Evolutionary conservation across 1,284 basidiomycete genomes (phyloP).

Genomic region (Takashimella tepidaria): DNA sequence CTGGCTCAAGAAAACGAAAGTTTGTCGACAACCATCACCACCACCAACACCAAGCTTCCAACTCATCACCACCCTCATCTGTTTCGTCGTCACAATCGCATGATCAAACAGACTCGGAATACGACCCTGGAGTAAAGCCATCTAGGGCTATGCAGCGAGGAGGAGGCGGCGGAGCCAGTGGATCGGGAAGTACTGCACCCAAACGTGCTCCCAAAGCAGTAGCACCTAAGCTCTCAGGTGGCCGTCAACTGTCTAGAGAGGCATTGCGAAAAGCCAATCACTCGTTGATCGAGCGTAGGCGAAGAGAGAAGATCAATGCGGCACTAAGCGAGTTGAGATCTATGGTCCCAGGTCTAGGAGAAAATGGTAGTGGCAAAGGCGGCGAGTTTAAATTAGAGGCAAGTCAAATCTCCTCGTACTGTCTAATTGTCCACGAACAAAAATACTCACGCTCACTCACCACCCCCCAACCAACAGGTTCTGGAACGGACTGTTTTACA

Average conservation of each 20-base stretch:
- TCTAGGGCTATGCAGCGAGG: not conserved
- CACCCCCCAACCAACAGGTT: constrained; percentile 24
- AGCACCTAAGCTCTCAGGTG: not conserved
- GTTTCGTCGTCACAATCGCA: constrained; percentile 16
- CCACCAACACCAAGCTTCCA: constrained; percentile 1
- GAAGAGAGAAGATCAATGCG: constrained; percentile 47
- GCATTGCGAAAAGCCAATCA: constrained; percentile 46
- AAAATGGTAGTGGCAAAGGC: constrained; percentile 34
- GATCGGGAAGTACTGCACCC: not conserved
- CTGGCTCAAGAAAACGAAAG: constrained; percentile 17
- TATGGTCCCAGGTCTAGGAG: constrained; percentile 46
- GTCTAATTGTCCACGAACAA: too few species aligned
- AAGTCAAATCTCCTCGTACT: constrained; percentile 5
- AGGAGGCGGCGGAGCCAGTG: not conserved
- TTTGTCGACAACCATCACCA: constrained; percentile 9
- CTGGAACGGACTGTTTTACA: constrained; percentile 45
- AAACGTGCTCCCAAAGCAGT: constrained; percentile 6
- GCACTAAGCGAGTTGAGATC: constrained; percentile 40
- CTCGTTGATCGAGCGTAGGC: constrained; percentile 42
- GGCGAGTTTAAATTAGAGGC: constrained; percentile 49
- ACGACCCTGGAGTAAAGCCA: constrained; percentile 12
- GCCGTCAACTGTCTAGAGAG: constrained; percentile 35
- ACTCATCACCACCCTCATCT: constrained; percentile 1
- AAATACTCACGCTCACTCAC: not conserved
- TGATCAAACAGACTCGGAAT: constrained; percentile 25